A percentile compares a stretch with the other conserved stretches of the same genome.
Conservation (phyloP, 768 basidiomycete genomes). For the Holtermannia corniformis region DNA sequence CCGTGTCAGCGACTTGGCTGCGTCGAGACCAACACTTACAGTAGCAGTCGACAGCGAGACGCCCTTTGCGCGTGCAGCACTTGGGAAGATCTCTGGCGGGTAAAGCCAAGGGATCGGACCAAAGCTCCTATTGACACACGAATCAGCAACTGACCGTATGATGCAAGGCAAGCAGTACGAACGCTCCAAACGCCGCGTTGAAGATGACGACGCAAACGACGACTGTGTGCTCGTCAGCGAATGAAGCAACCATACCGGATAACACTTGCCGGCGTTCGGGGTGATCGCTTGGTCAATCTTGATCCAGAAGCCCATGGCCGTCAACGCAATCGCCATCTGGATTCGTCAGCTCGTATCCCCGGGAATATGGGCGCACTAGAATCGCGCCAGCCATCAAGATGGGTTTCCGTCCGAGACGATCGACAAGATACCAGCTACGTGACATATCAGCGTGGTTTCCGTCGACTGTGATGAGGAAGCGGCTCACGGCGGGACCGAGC, state of each 20-base stretch:
- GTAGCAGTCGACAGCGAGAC: conserved; percentile 89
- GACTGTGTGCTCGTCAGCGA: conserved; percentile 46
- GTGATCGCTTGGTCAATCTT: conserved; percentile 77
- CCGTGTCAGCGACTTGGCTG: neutral
- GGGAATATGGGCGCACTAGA: conserved; percentile 47
- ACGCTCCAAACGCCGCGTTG: conserved; percentile 76
- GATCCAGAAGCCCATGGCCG: conserved; percentile 85
- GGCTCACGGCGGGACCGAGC: conserved; percentile 70
- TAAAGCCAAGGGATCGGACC: conserved; percentile 68
- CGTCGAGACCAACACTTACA: conserved; percentile 22
- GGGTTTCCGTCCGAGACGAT: conserved; percentile 76
- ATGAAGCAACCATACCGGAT: neutral
- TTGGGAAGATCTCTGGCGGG: conserved; percentile 65
- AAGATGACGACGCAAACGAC: conserved; percentile 81
- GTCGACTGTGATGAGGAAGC: neutral
- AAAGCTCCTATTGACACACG: conserved; percentile 53
- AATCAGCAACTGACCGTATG: conserved; percentile 12
- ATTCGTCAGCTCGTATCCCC: neutral
- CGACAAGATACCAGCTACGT: conserved; percentile 81
- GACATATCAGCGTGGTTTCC: conserved; percentile 1
- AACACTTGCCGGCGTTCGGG: conserved; percentile 49
- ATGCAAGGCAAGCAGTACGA: neutral
- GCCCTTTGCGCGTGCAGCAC: conserved; percentile 84
- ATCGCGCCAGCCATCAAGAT: conserved; percentile 81
- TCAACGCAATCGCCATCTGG: conserved; percentile 73